Evolutionary conservation across 768 basidiomycete genomes (phyloP), one percentile per base, ranked within the genome.

Genomic region (Lactarius hengduanensis): DNA sequence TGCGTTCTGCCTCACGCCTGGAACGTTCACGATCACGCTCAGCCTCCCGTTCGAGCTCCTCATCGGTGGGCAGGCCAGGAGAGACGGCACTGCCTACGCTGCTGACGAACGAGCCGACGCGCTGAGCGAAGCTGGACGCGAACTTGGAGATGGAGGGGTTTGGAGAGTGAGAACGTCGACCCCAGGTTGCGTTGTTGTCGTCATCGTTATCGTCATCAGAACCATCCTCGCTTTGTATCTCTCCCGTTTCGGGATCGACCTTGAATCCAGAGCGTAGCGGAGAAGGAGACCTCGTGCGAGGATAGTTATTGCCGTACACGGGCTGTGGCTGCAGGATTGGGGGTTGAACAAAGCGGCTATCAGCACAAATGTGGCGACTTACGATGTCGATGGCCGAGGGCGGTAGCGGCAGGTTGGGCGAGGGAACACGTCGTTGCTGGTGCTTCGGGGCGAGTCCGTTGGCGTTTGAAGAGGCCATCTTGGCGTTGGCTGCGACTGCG

Each of bases 21-120:
- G 88, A 89, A 53, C 81, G 78, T 70, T 93, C 92, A 54, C 92
- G 84, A 74, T 93, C 91, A 32, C 85, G 79, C 65, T 88, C 84
- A 9, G 90, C 91, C 68, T 92, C 89, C 2, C 89, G 90, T 76
- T 93, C 92, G 10, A 94, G 76, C 73, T 94, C 90, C 0, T 88
- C 90, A 72, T 92, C 90, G 2, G 87, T 84, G 2, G 84, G 89
- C 30, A 83, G 77, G 65, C 66, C 18, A 78, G 78, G 4, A 71
- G 72, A 7, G 81, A 76, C 3, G 72, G 70, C 50, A 36, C 74
- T 71, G 69, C 73, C 74, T 57, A 84, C 82, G 55, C 81, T 82
- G 50, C 80, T 83, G 64, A 92, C 84, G 64, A 92, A 79, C 20
- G 83, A 83, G 50, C 86, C 85, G 20, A 93, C 85, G 45, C 87